Evolutionary conservation across 1,284 basidiomycete genomes (phyloP).

Genomic region (Sporisorium reilianum): DNA sequence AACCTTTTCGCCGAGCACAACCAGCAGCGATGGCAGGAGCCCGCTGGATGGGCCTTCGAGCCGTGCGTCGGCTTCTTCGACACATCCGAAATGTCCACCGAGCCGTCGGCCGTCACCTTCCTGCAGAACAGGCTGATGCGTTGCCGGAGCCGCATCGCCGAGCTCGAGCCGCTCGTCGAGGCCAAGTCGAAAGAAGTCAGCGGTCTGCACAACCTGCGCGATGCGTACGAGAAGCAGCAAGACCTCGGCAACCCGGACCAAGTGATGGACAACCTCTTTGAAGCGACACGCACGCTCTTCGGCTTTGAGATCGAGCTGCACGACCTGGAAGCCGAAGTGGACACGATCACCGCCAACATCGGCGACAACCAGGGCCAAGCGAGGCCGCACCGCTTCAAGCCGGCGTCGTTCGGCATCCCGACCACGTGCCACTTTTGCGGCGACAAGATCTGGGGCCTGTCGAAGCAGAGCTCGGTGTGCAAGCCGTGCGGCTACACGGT

Average conservation of each 20-base stretch:
- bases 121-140: conserved; percentile 55
- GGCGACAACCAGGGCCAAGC: conserved; percentile 51
- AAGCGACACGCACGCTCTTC: conserved; percentile 27
- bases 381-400: conserved; percentile 57
- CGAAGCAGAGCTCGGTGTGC: conserved; percentile 53
- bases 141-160: conserved; percentile 35
- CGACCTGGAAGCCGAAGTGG: conserved; percentile 45
- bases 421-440: conserved; percentile 56
- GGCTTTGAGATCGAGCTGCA: conserved; percentile 45
- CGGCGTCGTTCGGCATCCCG: conserved; percentile 54
- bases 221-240: conserved; percentile 44
- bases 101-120: conserved; percentile 39
- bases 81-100: conserved; percentile 52
- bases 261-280: conserved; percentile 57
- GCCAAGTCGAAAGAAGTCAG: conserved; percentile 46
- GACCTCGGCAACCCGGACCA: conserved; percentile 53
- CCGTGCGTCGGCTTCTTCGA: conserved; percentile 60
- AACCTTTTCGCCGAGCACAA: conserved; percentile 51
- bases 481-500: conserved; percentile 59
- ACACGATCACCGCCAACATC: conserved; percentile 37
- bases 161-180: conserved; percentile 41
- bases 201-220: conserved; percentile 51
- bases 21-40: conserved; percentile 50
- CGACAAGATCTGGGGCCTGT: conserved; percentile 56
- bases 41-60: conserved; percentile 50